Base-by-base conservation (phyloP, 257 asterid genomes). In the Solanum sitiens region DNA sequence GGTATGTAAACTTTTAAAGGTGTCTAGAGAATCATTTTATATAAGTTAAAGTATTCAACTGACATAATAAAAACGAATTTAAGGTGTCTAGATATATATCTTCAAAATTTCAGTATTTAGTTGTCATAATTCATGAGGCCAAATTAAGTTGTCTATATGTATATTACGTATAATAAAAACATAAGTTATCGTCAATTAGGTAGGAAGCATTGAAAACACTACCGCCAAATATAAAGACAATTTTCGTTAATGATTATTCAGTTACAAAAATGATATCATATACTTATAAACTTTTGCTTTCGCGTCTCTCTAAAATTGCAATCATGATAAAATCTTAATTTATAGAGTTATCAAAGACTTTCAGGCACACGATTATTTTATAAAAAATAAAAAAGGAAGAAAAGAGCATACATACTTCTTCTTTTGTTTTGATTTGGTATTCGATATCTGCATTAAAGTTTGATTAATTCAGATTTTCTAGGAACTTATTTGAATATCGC, bases 401-500 rank as follows among this genome's bases (percentile, higher is more conserved):
- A 56, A 56, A 23, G 11, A 7, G n/a, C 8, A 56, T 56, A 56
- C 65, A 56, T 56, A 56, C 10, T 56, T 7, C 8, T 53, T 53
- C 1, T 53, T 56, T 6, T 4, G 0, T 56, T 56, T 56, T 4
- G 2, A 56, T 18, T 0, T 16, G n/a, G 4, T 18, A 16, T 7
- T 56, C 4, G n/a, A 0, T 56, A 56, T 0, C 0, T 0, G 4
- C 10, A 56, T 56, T 18, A 2, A 53, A 56, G 4, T 18, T 56
- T 0, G 65, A 0, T 4, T 53, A 56, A 56, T 18, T 7, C 2
- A 18, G 0, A 56, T 2, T 56, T 4, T 0, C 11, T 20, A 56
- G 1, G 0, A 2, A 18, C 1, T 6, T 2, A 0, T 56, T 18
- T 0, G 0, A 0, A 7, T 56, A 56, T 0, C 11, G 2, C 11